Percentiles rank a stretch among this genome's conserved stretches.
Evolutionary conservation across 768 basidiomycete species (phyloP).

Genomic region (Rhodotorula taiwanensis): DNA sequence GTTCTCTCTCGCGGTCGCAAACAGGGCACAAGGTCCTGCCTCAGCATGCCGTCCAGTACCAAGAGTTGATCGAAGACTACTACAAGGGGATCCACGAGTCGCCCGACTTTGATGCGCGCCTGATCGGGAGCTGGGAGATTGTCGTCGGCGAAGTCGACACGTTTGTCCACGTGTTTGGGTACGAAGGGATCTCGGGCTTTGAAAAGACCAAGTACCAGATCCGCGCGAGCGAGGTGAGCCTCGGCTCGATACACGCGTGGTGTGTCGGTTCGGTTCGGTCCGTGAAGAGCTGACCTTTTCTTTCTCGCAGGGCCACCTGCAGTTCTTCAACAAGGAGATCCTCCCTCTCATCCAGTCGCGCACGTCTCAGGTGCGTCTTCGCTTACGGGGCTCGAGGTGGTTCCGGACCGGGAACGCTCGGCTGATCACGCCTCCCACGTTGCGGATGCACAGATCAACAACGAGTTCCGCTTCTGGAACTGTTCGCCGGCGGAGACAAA

Average conservation of each 20-base stretch:
- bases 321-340: slow-evolving; percentile 61
- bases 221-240: slow-evolving; percentile 58
- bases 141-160: slow-evolving; percentile 82
- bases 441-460: slow-evolving; percentile 44
- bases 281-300: background rate
- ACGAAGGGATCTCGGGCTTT: slow-evolving; percentile 84
- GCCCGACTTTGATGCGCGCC: slow-evolving; percentile 66
- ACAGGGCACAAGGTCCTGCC: slow-evolving; percentile 84
- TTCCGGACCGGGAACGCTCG: too few species aligned
- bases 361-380: slow-evolving; percentile 53
- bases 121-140: slow-evolving; percentile 91
- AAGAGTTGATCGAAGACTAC: slow-evolving; percentile 76
- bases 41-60: slow-evolving; percentile 71
- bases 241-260: background rate
- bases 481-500: slow-evolving; percentile 70
- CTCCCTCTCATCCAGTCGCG: slow-evolving; percentile 69
- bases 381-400: background rate
- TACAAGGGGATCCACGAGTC: slow-evolving; percentile 74
- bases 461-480: slow-evolving; percentile 94
- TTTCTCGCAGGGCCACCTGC: slow-evolving; percentile 52
- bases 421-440: too few species aligned
- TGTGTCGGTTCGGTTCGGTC: background rate
- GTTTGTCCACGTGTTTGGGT: slow-evolving; percentile 66
- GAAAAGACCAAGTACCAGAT: slow-evolving; percentile 67
- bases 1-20: background rate